Conservation (phyloP, 139 green algal genomes). For the Chlamydomonas schloesseri region DNA sequence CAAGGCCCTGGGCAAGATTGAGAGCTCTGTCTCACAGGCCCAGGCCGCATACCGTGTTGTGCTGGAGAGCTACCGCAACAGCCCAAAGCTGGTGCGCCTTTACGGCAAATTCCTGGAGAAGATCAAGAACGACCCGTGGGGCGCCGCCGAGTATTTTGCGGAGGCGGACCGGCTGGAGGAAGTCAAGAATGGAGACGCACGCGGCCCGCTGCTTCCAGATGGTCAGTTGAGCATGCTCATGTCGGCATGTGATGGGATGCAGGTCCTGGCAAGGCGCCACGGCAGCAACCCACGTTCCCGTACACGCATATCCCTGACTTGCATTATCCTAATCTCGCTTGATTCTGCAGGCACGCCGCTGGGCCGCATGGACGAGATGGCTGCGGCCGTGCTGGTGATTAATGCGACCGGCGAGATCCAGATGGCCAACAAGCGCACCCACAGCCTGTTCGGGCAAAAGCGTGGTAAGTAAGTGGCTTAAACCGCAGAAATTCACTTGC, state of each 20-base stretch:
- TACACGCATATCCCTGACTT: too few relatives aligned
- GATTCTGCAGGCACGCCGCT: conserved; percentile 21
- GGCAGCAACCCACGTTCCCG: too few relatives aligned
- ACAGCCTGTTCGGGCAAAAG: conserved; percentile 24
- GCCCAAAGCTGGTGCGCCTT: conserved; percentile 58
- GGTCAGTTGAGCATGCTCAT: not conserved
- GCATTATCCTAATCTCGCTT: too few relatives aligned
- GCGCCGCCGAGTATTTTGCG: conserved; percentile 29
- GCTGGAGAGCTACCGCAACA: conserved; percentile 60
- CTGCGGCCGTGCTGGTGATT: conserved; percentile 48
- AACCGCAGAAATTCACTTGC: too few relatives aligned
- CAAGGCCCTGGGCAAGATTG: conserved; percentile 23
- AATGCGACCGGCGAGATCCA: conserved; percentile 53
- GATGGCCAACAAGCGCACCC: conserved; percentile 24
- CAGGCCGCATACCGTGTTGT: conserved; percentile 50
- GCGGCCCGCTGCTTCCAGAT: conserved; percentile 23
- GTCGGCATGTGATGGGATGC: too few relatives aligned
- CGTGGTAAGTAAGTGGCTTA: not conserved
- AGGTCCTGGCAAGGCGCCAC: too few relatives aligned
- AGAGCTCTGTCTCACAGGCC: conserved; percentile 28
- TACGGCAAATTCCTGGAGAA: conserved; percentile 68
- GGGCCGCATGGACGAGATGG: conserved; percentile 43
- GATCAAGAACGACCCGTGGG: conserved; percentile 60
- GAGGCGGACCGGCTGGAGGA: conserved; percentile 18
- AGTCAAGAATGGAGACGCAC: not conserved